These are phyloP conservation scores for Cutaneotrichosporon dermatis DNA, from an alignment of 1,284 basidiomycete genomes.

Conservation along the genomic window DNA sequence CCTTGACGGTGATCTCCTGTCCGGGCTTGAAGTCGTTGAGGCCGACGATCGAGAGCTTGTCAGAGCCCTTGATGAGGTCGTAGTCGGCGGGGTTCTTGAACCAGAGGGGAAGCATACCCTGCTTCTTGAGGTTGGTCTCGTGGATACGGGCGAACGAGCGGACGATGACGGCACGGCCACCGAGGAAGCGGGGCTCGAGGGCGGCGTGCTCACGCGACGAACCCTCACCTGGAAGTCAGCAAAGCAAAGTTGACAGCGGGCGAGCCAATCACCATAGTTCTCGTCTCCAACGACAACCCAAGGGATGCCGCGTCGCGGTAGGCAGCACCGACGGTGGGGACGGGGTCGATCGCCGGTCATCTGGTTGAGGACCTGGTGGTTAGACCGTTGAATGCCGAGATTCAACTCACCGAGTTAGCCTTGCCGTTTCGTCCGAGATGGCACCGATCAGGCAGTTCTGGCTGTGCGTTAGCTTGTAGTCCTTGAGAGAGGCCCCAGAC, in stretches of 20 bases:
- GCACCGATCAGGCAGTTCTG: constrained; percentile 97
- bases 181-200: constrained; percentile 94
- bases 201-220: constrained; percentile 98
- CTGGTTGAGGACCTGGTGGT: constrained; percentile 76
- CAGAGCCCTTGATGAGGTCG: constrained; percentile 75
- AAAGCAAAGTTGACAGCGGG: no score
- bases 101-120: constrained; percentile 63
- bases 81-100: constrained; percentile 86
- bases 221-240: constrained; percentile 65
- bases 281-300: constrained; percentile 92
- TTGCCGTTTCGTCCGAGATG: constrained; percentile 92
- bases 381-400: not conserved
- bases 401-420: constrained; percentile 60
- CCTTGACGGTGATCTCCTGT: constrained; percentile 73
- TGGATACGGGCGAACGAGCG: constrained; percentile 96
- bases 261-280: no score
- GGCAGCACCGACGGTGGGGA: constrained; percentile 76
- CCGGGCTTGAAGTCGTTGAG: constrained; percentile 79
- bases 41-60: constrained; percentile 79
- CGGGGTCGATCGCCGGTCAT: constrained; percentile 77
- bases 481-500: no score
- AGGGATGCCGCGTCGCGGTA: constrained; percentile 88
- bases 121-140: constrained; percentile 88
- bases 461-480: constrained; percentile 66
- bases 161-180: constrained; percentile 90